Evolutionary conservation across 768 basidiomycete species (phyloP).

Genomic region (Hericium erinaceus): DNA sequence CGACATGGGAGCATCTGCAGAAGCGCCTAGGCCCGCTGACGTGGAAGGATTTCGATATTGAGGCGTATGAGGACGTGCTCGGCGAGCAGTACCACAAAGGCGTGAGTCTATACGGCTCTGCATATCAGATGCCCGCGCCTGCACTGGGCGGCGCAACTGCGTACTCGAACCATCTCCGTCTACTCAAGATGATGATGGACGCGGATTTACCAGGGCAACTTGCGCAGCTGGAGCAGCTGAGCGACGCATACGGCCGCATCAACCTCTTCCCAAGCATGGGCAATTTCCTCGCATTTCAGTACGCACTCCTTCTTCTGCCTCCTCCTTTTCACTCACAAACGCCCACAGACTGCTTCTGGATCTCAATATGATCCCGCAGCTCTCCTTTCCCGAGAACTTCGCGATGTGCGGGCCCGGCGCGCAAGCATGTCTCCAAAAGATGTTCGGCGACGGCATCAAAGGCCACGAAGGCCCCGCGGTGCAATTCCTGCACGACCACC

Average conservation of each 20-base stretch:
- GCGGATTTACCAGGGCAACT: slow-evolving; percentile 42
- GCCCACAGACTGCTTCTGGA: slow-evolving; percentile 26
- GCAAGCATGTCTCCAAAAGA: slow-evolving; percentile 53
- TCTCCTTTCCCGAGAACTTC: slow-evolving; percentile 59
- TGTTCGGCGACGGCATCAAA: slow-evolving; percentile 41
- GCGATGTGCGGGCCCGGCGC: slow-evolving; percentile 64
- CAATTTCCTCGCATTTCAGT: slow-evolving; percentile 66
- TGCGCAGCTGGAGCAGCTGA: slow-evolving; percentile 40
- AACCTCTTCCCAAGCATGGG: slow-evolving; percentile 64
- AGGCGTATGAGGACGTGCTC: slow-evolving; percentile 46
- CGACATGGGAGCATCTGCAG: slow-evolving; percentile 60
- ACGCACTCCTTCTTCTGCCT: neutral
- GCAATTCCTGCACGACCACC: slow-evolving; percentile 52
- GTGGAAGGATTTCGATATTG: slow-evolving; percentile 48
- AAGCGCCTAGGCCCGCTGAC: slow-evolving; percentile 45
- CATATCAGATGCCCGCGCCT: slow-evolving; percentile 68
- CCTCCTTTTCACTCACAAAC: neutral
- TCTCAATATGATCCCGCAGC: slow-evolving; percentile 26
- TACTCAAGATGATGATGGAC: slow-evolving; percentile 41
- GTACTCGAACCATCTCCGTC: slow-evolving; percentile 53
- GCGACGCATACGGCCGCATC: slow-evolving; percentile 48
- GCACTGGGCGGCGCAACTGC: slow-evolving; percentile 33
- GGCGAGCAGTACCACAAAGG: slow-evolving; percentile 27
- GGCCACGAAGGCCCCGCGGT: slow-evolving; percentile 50
- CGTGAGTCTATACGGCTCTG: slow-evolving; percentile 50